Base-by-base conservation (phyloP, 805 yeast species). In the Saturnispora ahearnii region DNA sequence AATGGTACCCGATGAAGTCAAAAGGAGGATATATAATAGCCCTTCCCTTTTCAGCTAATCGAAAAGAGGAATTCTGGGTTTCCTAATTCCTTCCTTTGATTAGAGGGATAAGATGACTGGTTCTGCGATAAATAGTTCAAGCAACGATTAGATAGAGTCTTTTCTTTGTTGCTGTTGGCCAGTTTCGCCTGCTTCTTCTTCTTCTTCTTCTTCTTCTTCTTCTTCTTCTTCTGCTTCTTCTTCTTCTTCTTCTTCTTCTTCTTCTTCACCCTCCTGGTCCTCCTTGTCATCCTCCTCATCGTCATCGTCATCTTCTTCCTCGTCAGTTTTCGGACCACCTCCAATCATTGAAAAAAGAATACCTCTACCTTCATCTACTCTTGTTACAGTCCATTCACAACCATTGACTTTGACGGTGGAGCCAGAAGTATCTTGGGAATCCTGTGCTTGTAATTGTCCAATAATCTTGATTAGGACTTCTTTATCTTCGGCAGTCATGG, bases 291-390 rank as follows among this genome's bases (percentile, higher is more conserved):
- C 47, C 9, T 21, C 33, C 11, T 45, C 33, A 9, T 26, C 34
- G 28, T 36, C 43, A 32, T 22, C 24, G 9, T 26, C n/a, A 11
- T 38, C 42, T 24, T 38, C 42, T n/a, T 22, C 42, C 8, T 38
- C 42, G 1, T 21, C 42, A 12, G 30, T n/a, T 4, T 33, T 28
- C 7, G 12, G 32, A 28, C 22, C 50, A 22, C 33, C 41, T 21
- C 36, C 45, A 11, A 43, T 32, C 34, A 41, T 31, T 8, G 41
- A 41, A 22, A 47, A 47, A 5, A 47, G 41, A 15, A 47, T 32
- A n/a, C 50, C 50, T 3, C 24, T 29, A 5, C 50, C 50, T 2
- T 36, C 31, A 7, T 37, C 30, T 3, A 47, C 50, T 15, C 32
- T 41, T n/a, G 21, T 28, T 18, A 47, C 24, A 13, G 36, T 33